Evolutionary conservation across 768 basidiomycete genomes (phyloP), one percentile per base, ranked within the genome.

Genomic region (Grammothele lineata): DNA sequence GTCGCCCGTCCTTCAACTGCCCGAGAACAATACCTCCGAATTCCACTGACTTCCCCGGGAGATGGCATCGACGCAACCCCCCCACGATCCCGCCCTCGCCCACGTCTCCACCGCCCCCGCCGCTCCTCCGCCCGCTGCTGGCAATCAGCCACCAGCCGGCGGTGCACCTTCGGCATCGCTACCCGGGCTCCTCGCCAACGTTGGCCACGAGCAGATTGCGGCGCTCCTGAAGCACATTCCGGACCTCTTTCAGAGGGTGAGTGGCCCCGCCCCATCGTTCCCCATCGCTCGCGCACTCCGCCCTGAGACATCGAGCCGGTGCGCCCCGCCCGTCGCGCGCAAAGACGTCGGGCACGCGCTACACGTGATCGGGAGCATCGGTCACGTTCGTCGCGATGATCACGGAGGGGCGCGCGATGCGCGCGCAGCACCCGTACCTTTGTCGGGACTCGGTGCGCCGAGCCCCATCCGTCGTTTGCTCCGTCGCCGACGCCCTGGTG

Each of bases 141-240:
- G n/a, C n/a, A 35, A 43, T 24, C 62, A 40, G 43, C 54, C 19
- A 39, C 48, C 25, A 47, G 26, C 37, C 40, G 39, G 38, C 56
- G 59, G 44, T 42, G 44, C 12, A 7, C 54, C 50, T 19, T 24
- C 38, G 2, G 34, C 48, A 2, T 38, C 39, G 6, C 47, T 37
- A 18, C 37, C 37, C 1, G 6, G 46, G 1, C 14, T 51, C 1
- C 51, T 53, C 42, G 48, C 38, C 1, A 53, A 5, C 30, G 56
- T 26, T 17, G 42, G 81, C 58, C 69, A 74, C 18, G 69, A 70
- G 25, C 83, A 85, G 63, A 70, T 87, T 44, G 70, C 80, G 64
- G 75, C 66, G 40, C 62, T 87, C 24, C 65, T 87, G 19, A 78
- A 81, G 45, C 72, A 73, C 38, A 57, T 82, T 24, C 77, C 81